Conservation (phyloP, 1,284 basidiomycete species). For the Rhodotorula glutinis region DNA sequence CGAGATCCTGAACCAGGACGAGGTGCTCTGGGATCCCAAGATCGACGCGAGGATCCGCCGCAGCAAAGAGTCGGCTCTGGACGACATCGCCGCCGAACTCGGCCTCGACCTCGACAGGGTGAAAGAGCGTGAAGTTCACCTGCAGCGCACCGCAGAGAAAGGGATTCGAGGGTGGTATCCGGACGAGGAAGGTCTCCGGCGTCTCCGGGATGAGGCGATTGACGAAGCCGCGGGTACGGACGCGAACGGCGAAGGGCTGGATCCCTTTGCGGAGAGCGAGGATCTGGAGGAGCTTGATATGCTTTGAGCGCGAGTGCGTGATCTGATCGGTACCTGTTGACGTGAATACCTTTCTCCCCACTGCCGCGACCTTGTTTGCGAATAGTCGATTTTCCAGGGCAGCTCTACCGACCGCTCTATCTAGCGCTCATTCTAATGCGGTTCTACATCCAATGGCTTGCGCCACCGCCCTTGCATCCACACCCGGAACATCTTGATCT, state of each 20-base stretch:
- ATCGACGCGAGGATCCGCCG: neutral
- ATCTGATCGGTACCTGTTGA: neutral
- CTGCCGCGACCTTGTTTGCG: no score
- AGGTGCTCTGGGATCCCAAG: neutral
- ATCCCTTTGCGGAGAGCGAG: neutral
- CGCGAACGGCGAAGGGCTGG: neutral
- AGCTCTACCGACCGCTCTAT: no score
- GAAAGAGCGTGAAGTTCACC: neutral
- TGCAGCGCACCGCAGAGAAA: neutral
- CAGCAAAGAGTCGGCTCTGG: neutral
- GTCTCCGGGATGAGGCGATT: neutral
- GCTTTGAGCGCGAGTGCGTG: no score
- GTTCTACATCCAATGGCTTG: slow-evolving; percentile 1
- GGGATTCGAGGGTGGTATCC: neutral
- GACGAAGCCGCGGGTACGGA: neutral
- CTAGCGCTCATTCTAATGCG: neutral
- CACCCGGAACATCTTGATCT: slow-evolving; percentile 84
- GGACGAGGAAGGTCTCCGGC: neutral
- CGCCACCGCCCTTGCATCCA: slow-evolving; percentile 44
- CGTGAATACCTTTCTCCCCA: neutral
- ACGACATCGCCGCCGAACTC: no score
- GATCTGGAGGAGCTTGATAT: neutral
- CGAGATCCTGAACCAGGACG: neutral
- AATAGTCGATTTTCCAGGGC: no score
- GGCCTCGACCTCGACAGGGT: neutral